Evolutionary conservation across 305 asterid genomes (phyloP).

Genomic region (Nicotiana rustica): DNA sequence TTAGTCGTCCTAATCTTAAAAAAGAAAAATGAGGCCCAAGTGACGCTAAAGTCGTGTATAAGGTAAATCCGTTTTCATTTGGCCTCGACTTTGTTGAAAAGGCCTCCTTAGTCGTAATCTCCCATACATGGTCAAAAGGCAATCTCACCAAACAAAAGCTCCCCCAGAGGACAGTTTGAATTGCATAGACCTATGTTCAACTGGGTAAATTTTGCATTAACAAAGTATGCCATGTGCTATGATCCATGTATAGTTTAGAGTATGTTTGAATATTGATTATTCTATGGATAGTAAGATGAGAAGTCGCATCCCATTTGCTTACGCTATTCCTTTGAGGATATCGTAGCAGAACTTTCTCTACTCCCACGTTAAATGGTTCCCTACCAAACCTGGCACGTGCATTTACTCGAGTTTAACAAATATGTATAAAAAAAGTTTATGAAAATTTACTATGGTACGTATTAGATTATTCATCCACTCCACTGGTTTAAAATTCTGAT

Average conservation of each 20-base stretch:
- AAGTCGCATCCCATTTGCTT: background rate
- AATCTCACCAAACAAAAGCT: too few species aligned
- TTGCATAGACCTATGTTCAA: background rate
- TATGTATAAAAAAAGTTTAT: background rate
- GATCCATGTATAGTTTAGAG: background rate
- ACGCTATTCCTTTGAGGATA: background rate
- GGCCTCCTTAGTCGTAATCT: too few species aligned
- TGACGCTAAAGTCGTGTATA: too few species aligned
- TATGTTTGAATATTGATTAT: background rate
- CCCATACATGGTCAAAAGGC: too few species aligned
- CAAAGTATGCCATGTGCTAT: background rate
- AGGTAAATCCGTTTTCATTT: too few species aligned
- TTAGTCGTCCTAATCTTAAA: too few species aligned
- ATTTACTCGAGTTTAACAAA: background rate
- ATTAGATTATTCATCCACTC: too few species aligned
- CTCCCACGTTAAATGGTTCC: background rate
- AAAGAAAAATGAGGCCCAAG: too few species aligned
- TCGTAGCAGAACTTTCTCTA: background rate
- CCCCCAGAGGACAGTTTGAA: background rate
- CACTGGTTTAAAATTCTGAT: too few species aligned
- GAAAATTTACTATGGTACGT: background rate
- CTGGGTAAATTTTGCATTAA: background rate
- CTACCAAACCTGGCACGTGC: background rate
- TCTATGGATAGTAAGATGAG: background rate
- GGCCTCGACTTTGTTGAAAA: too few species aligned